Evolutionary conservation across 2,329 filamentous ascomycete species (phyloP), one percentile per base, ranked within the genome.

Genomic region (Fusarium nisikadoi): DNA sequence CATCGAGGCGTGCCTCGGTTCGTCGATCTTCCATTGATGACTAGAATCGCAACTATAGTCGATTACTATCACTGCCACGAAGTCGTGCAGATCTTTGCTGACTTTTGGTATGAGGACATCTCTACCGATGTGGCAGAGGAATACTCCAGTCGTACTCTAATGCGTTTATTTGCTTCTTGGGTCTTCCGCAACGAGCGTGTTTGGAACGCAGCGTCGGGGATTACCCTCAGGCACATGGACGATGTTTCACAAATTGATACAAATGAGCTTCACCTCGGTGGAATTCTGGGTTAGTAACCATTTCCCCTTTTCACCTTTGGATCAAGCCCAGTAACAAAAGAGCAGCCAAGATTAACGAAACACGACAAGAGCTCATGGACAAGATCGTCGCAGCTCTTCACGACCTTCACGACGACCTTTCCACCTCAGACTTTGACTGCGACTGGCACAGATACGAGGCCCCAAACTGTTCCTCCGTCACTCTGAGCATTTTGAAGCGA

Each of bases 1-100:
- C 38, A 61, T 6, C 8, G 19, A 19, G 13, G 5, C 2, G 43
- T 63, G 2, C 68, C 61, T 10, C 23, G 31, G 0, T 3, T 11
- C 5, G 3, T 65, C 17, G 42, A 10, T 8, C 4, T 65, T 1
- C 38, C 31, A 5, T 38, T 55, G 2, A 3, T 71, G 3, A 20
- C 57, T 6, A n/a, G 49, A 0, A 33, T 72, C 8, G 45, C 64
- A 1, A 62, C 53, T 11, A 41, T 72, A 1, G 50, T 68, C 16
- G 60, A 71, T 19, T 61, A 65, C 17, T 72, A 71, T 25, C 20
- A 47, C 1, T 57, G 41, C 4, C 45, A 63, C 6, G 68, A 72
- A 9, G 33, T n/a, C 17, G 36, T n/a, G 3, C 2, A 39, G 52
- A 20, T 36, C 13, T 38, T 64, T 35, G n/a, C 25, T 6, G 39